These are phyloP conservation scores for Gliomastix tumulicola DNA, from an alignment of 2,329 filamentous ascomycete genomes.

Conservation along the genomic window DNA sequence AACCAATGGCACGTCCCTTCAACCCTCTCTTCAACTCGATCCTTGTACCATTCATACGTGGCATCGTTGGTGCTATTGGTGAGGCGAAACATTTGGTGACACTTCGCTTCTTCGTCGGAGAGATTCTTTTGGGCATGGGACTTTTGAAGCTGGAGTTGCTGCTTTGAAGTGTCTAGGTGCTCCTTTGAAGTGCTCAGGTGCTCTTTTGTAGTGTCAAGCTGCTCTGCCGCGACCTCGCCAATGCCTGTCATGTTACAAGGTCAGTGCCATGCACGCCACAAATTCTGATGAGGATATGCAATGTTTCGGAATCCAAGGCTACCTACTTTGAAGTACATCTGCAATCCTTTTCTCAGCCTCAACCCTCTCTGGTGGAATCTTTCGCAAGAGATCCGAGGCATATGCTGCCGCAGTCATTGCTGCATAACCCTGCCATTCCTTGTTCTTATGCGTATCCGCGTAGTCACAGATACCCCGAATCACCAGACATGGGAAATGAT, in stretches of 20 bases:
- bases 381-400: conserved; percentile 9
- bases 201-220: neutral
- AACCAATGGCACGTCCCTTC: conserved; percentile 20
- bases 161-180: no score
- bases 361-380: neutral
- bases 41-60: conserved; percentile 18
- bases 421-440: conserved; percentile 16
- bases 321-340: neutral
- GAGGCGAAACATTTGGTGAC: conserved; percentile 8
- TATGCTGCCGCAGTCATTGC: conserved; percentile 16
- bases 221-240: neutral
- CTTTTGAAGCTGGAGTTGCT: no score
- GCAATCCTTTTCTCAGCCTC: neutral
- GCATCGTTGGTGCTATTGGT: neutral
- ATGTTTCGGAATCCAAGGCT: no score
- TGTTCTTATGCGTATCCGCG: conserved; percentile 19
- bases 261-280: no score
- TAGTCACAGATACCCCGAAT: conserved; percentile 25
- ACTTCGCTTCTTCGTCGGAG: no score
- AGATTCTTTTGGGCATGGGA: no score
- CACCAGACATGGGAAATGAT: conserved; percentile 15
- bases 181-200: no score
- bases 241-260: no score
- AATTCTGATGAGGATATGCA: no score
- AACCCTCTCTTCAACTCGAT: conserved; percentile 3